phyloP scores from a whole-genome alignment of 371 early-diverging fungal species.

The Apophysomyces trapeziformis region DNA sequence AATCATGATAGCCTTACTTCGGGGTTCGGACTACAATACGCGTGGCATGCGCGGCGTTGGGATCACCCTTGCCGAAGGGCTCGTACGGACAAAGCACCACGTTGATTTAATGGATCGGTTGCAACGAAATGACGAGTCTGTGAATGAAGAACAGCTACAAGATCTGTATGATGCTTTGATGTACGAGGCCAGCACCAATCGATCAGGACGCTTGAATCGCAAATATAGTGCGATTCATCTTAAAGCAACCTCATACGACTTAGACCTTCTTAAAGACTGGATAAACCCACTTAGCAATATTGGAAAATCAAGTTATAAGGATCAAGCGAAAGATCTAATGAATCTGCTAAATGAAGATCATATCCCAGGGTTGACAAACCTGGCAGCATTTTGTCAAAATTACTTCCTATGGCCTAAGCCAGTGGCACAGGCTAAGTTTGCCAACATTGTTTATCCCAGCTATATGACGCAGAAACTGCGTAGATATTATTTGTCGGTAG shows the following conservation, averaged over 20 bases:
- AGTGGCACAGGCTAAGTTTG: slow-evolving; percentile 4
- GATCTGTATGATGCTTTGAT: slow-evolving; percentile 27
- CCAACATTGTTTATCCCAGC: slow-evolving; percentile 11
- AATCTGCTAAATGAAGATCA: not conserved
- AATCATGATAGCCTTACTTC: slow-evolving; percentile 42
- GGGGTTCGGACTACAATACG: slow-evolving; percentile 42
- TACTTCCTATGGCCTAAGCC: slow-evolving; percentile 13
- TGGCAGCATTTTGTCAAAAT: slow-evolving; percentile 18
- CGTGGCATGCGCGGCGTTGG: slow-evolving; percentile 36
- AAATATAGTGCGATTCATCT: slow-evolving; percentile 17
- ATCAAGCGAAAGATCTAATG: slow-evolving; percentile 6
- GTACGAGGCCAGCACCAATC: slow-evolving; percentile 26
- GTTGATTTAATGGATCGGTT: slow-evolving; percentile 25
- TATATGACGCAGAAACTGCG: slow-evolving; percentile 10
- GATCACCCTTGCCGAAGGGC: slow-evolving; percentile 28
- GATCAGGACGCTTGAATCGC: slow-evolving; percentile 7
- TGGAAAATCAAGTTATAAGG: not conserved
- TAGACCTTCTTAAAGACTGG: not conserved
- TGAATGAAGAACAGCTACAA: slow-evolving; percentile 23
- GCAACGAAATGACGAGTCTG: slow-evolving; percentile 1
- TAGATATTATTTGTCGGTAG: too few relatives aligned
- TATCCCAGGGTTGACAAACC: slow-evolving; percentile 1
- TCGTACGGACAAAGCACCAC: slow-evolving; percentile 33
- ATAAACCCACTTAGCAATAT: slow-evolving; percentile 2
- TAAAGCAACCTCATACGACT: slow-evolving; percentile 22